These are phyloP conservation scores for Linnemannia hyalina DNA, from an alignment of 192 early-diverging fungal genomes.

Conservation along the genomic window DNA sequence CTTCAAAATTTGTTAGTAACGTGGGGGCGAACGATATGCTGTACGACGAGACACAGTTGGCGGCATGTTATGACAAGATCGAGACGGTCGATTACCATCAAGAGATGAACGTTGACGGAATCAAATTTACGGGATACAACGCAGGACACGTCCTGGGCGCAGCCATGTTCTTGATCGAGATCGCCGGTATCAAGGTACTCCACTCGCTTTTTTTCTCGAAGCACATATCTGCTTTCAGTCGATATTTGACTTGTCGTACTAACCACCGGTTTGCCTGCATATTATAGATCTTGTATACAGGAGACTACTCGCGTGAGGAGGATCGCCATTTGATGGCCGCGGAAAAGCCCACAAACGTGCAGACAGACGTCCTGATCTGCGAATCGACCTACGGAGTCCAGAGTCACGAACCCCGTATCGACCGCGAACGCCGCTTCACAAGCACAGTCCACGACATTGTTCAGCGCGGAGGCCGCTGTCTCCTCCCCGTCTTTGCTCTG, in stretches of 20 bases:
- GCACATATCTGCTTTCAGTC: not conserved
- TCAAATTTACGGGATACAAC: constrained; percentile 96
- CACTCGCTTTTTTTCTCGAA: not conserved
- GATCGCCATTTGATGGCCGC: constrained; percentile 98
- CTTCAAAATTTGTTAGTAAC: constrained; percentile 60
- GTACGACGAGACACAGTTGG: constrained; percentile 92
- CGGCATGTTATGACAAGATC: constrained; percentile 86
- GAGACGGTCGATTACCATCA: constrained; percentile 98
- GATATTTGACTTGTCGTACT: not conserved
- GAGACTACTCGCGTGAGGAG: constrained; percentile 99
- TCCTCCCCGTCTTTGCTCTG: constrained; percentile 97
- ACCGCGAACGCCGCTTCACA: constrained; percentile 92
- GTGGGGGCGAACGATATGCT: constrained; percentile 83
- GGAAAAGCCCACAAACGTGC: constrained; percentile 85
- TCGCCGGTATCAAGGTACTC: constrained; percentile 84
- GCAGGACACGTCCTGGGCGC: constrained; percentile 99
- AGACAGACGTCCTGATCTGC: constrained; percentile 93
- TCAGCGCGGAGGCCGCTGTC: constrained; percentile 87
- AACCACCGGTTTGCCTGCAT: not conserved
- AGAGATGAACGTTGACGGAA: constrained; percentile 93
- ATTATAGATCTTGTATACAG: constrained; percentile 89
- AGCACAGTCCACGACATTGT: constrained; percentile 89
- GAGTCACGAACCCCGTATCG: constrained; percentile 93
- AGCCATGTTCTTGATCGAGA: constrained; percentile 96
- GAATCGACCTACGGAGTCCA: constrained; percentile 98